A percentile compares a stretch with the other conserved stretches of the same genome.
These are phyloP conservation scores for Kitagawia praeruptora DNA, from an alignment of 129 eudicot genomes.

Conservation along the genomic window DNA sequence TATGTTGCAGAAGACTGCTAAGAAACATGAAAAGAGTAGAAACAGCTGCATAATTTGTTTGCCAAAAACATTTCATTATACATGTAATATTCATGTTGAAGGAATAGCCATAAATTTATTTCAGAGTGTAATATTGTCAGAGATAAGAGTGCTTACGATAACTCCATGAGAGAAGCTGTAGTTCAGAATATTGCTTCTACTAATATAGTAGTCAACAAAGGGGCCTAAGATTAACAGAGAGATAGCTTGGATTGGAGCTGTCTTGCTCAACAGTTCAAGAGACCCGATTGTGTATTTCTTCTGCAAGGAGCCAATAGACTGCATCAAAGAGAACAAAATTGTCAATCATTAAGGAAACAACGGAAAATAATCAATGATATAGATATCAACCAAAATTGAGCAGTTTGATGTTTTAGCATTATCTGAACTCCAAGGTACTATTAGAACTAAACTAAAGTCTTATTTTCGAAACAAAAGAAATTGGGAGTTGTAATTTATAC, in stretches of 20 bases:
- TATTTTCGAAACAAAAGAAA: no score
- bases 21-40: conserved; percentile 20
- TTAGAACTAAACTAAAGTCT: no score
- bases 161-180: conserved; percentile 21
- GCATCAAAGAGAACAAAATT: not conserved
- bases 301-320: conserved; percentile 28
- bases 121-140: not conserved
- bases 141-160: not conserved
- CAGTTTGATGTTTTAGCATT: not conserved
- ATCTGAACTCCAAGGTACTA: not conserved
- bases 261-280: conserved; percentile 25
- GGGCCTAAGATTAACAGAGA: conserved; percentile 27
- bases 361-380: not conserved
- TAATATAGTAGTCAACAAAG: conserved; percentile 21
- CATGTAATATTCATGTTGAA: not conserved
- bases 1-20: conserved; percentile 25
- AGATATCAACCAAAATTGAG: not conserved
- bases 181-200: conserved; percentile 10
- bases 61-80: not conserved
- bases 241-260: conserved; percentile 26
- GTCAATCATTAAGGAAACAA: not conserved
- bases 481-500: not conserved
- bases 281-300: conserved; percentile 25
- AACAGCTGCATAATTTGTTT: conserved; percentile 11
- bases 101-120: not conserved